Evolutionary conservation across 1,284 basidiomycete genomes (phyloP).

Genomic region (Puccinia polysora): DNA sequence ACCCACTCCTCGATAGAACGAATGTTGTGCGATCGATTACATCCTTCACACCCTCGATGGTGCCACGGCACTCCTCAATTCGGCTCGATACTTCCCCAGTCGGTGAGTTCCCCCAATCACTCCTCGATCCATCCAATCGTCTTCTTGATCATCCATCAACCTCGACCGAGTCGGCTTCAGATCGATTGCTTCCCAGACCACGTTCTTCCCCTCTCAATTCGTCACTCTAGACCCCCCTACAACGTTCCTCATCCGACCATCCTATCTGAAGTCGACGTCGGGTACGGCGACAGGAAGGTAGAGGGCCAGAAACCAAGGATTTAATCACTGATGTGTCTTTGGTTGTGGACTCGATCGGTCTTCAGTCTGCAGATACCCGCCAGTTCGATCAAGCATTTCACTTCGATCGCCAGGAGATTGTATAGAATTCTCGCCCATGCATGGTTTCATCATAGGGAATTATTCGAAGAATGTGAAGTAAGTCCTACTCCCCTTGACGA

Average conservation of each 20-base stretch:
- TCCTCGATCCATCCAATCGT: too few relatives aligned
- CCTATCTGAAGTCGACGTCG: too few relatives aligned
- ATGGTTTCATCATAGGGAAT: slow-evolving; percentile 64
- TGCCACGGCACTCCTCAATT: slow-evolving; percentile 86
- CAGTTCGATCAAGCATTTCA: slow-evolving; percentile 77
- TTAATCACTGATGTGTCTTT: too few relatives aligned
- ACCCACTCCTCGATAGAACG: slow-evolving; percentile 55
- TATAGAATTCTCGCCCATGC: slow-evolving; percentile 91
- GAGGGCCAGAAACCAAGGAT: too few relatives aligned
- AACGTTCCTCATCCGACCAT: too few relatives aligned
- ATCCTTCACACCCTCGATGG: slow-evolving; percentile 91
- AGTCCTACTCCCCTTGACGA: slow-evolving; percentile 6
- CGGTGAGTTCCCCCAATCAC: slow-evolving; percentile 62
- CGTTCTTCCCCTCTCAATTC: not conserved
- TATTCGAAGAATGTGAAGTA: slow-evolving; percentile 76
- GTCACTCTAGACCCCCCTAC: too few relatives aligned
- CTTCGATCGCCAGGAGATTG: slow-evolving; percentile 76
- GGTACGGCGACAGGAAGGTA: too few relatives aligned
- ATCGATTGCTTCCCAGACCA: not conserved
- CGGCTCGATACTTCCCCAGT: slow-evolving; percentile 83
- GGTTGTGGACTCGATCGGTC: too few relatives aligned
- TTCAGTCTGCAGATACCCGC: slow-evolving; percentile 70
- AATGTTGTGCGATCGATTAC: slow-evolving; percentile 97
- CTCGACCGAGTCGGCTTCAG: too few relatives aligned
- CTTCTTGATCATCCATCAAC: slow-evolving; percentile 5